Conservation (phyloP, 192 early-diverging fungal genomes). For the Linnemannia zychae region DNA sequence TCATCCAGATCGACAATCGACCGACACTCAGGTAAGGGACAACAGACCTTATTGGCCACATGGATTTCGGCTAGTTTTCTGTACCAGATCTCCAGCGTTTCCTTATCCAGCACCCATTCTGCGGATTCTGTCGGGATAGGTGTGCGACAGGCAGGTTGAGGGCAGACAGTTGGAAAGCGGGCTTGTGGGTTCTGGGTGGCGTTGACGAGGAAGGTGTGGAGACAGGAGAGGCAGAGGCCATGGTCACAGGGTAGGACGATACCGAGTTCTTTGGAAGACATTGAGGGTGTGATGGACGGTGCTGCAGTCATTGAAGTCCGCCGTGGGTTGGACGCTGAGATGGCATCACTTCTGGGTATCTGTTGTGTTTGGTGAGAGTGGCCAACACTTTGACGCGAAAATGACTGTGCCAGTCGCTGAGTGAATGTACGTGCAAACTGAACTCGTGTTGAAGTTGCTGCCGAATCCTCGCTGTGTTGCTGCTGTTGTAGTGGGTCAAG, state of each 20-base stretch:
- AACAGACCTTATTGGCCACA: conserved; percentile 54
- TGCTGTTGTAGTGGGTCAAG: conserved; percentile 19
- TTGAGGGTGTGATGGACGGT: conserved; percentile 28
- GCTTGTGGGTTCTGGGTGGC: conserved; percentile 26
- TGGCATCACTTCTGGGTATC: neutral
- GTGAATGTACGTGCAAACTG: conserved; percentile 37
- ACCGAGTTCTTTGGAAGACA: conserved; percentile 48
- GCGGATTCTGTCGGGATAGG: conserved; percentile 52
- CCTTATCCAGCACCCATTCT: conserved; percentile 36
- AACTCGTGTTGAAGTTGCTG: conserved; percentile 7
- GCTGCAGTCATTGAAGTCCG: neutral
- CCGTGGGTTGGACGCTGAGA: conserved; percentile 16
- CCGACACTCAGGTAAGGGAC: conserved; percentile 40
- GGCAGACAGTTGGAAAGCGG: conserved; percentile 41
- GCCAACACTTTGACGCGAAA: conserved; percentile 2
- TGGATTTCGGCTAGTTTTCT: conserved; percentile 47
- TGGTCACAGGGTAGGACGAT: conserved; percentile 46
- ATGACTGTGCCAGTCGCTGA: conserved; percentile 37
- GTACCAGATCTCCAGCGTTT: conserved; percentile 45
- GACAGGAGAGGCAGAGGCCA: conserved; percentile 48
- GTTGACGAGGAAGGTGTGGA: conserved; percentile 46
- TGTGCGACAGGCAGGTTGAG: conserved; percentile 42
- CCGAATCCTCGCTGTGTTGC: neutral
- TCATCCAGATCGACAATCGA: conserved; percentile 55
- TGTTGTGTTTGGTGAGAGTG: neutral